Evolutionary conservation across 2,329 filamentous ascomycete species (phyloP), one percentile per base, ranked within the genome.

Genomic region (Pseudogymnoascus sp.): DNA sequence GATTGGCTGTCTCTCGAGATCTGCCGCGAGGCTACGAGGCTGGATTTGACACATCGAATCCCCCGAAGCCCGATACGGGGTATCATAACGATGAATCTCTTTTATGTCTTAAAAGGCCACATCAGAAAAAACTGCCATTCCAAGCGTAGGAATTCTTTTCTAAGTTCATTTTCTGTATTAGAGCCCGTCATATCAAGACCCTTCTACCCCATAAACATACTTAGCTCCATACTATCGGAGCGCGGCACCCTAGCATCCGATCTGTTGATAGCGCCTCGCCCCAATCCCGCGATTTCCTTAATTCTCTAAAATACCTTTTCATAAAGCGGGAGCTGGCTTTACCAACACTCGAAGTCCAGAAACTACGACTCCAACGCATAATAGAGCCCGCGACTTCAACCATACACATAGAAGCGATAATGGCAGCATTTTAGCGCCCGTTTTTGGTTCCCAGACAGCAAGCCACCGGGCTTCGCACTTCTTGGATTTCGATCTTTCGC

Each of bases 371-470:
- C 49, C 49, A 55, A 35, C 49, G 16, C 26, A 33, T 35, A 55
- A 55, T 35, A 55, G 29, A 33, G 10, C 16, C 49, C 16, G n/a
- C 49, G 49, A 55, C 11, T 55, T 55, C 49, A 55, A 55, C 12
- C 29, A 55, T 55, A 55, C 29, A 33, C 31, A 55, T 55, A 33
- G 6, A 7, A 55, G 16, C 49, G 29, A 55, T 55, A 23, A 55
- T 55, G 49, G 49, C 49, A 35, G 26, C 49, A 55, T 7, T 55
- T 55, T 55, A 55, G 49, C 49, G 49, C 49, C n/a, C 49, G n/a
- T 35, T 55, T 55, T 55, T 55, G 49, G 49, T 55, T 55, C 49
- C 29, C 11, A 3, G n/a, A 33, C 49, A 33, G 8, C 29, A 55
- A 55, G 49, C 49, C 16, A 35, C 49, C 29, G 16, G 29, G 49